phyloP scores from a whole-genome alignment of 257 asterid species.

The Coffea canephora region DNA sequence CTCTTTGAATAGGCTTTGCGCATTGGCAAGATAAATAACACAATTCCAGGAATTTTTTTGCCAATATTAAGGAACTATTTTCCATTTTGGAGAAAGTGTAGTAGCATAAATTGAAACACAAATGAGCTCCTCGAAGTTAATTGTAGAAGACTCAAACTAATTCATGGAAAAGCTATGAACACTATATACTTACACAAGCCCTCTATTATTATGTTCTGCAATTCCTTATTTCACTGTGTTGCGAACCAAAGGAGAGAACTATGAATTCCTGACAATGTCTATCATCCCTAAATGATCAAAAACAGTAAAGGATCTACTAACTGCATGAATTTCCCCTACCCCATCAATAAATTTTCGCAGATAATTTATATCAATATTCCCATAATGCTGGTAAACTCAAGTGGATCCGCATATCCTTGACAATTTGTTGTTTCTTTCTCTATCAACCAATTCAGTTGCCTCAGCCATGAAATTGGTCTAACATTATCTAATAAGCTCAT shows the following conservation, averaged over 20 bases:
- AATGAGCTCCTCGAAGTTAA: no score
- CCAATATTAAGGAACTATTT: neutral
- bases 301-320: neutral
- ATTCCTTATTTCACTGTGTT: neutral
- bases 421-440: no score
- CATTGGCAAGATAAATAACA: neutral
- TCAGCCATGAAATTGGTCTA: no score
- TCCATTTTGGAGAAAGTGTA: neutral
- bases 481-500: no score
- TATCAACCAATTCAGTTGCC: no score
- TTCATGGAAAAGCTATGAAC: no score
- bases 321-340: neutral
- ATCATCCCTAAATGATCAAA: neutral
- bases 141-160: no score
- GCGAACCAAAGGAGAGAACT: neutral
- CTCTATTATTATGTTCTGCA: neutral
- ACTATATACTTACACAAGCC: neutral
- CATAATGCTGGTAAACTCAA: no score
- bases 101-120: neutral
- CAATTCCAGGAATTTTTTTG: neutral
- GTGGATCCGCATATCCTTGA: no score
- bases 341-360: neutral
- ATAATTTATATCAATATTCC: no score
- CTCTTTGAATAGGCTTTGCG: neutral
- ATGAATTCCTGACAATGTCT: neutral